Evolutionary conservation across 129 eudicot genomes (phyloP).

Genomic region (Flaveria linearis): DNA sequence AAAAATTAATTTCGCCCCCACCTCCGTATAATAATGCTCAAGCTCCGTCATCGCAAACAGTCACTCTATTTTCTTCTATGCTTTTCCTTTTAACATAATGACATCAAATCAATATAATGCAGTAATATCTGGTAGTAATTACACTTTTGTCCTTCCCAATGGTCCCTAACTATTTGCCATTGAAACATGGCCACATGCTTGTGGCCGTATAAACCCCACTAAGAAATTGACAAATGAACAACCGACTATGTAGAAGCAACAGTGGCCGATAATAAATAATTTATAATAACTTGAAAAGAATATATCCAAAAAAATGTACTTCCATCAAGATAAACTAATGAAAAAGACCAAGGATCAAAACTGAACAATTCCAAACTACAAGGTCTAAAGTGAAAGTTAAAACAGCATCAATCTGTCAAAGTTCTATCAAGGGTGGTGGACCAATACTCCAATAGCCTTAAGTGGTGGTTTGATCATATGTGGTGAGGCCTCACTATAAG

Average conservation of each 20-base stretch:
- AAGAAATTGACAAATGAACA: conserved; percentile 24
- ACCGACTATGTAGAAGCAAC: conserved; percentile 6
- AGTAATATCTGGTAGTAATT: too few relatives aligned
- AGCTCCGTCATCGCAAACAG: too few relatives aligned
- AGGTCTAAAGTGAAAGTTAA: conserved; percentile 1
- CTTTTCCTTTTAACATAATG: too few relatives aligned
- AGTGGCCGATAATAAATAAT: not conserved
- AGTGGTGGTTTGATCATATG: conserved; percentile 21
- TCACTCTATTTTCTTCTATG: too few relatives aligned
- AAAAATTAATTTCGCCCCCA: too few relatives aligned
- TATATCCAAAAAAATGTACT: not conserved
- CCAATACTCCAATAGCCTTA: conserved; percentile 12
- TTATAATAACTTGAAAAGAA: not conserved
- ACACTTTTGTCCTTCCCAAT: not conserved
- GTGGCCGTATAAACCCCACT: conserved; percentile 10
- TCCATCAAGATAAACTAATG: not conserved
- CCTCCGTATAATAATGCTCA: too few relatives aligned
- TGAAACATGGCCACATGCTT: conserved; percentile 23
- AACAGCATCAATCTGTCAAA: conserved; percentile 9
- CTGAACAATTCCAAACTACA: not conserved
- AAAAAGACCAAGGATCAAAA: not conserved
- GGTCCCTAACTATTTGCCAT: conserved; percentile 11
- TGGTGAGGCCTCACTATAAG: conserved; percentile 21
- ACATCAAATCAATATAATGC: too few relatives aligned
- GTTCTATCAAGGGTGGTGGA: conserved; percentile 25